Evolutionary conservation across 345 rosid species (phyloP), one percentile per base, ranked within the genome.

Genomic region (Excoecaria agallocha): DNA sequence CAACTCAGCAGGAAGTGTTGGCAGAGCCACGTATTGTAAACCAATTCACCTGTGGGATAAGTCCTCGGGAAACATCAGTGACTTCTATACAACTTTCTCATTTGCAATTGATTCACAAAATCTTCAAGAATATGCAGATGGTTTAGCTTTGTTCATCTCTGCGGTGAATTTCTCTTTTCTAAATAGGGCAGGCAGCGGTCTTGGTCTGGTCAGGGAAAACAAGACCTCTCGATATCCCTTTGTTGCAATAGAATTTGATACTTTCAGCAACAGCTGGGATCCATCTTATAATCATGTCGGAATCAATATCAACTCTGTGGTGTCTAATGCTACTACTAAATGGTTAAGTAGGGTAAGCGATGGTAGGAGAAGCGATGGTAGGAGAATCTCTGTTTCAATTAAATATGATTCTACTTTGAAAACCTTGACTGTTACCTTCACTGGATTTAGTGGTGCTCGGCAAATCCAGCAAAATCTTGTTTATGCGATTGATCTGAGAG

Each of bases 201-300:
- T 57, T 22, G 61, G 35, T 12, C 61, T 57, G 22, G 2, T 13
- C 13, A 57, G 61, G 10, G 61, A 22, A 10, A 57, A 57, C 2
- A 11, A 22, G 12, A 20, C 61, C 2, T 57, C 61, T 57, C 22
- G 22, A 57, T 57, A 20, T 20, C 61, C 61, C 11, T 57, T 57
- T 10, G 41, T 84, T 22, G 79, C 74, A 0, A 71, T 79, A 0
- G 79, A 81, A 57, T 84, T 84, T 17, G 76, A 84, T 60, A 52
- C 75, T 17, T 74, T 15, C 66, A 22, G 3, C 9, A 71, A 76
- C 58, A 1, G 1, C 3, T 71, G 76, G 68, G 87, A 74, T 65
- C 79, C 73, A 1, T 12, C 35, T 20, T 57, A 20, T 10, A 12
- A 74, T 1, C 87, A 81, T 68, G 81, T 81, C 3, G 84, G 79